phyloP scores from a whole-genome alignment of 1,284 basidiomycete genomes.

The Marasmius tenuissimus region DNA sequence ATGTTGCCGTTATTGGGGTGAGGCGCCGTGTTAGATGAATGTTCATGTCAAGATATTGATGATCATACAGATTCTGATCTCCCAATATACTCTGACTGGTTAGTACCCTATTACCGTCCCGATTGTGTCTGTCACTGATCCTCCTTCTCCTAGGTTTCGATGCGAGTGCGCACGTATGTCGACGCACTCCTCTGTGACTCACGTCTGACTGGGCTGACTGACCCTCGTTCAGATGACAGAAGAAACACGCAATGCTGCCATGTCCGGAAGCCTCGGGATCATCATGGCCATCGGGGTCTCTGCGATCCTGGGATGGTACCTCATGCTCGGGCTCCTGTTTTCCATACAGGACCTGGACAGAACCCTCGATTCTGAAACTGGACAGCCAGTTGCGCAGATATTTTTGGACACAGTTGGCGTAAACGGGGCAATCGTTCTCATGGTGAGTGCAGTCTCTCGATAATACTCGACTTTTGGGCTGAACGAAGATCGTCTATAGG shows the following conservation, averaged over 20 bases:
- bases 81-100: conserved; percentile 65
- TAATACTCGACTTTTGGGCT: background rate
- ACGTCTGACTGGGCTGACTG: background rate
- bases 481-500: conserved; percentile 28
- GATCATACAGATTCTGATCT: conserved; percentile 47
- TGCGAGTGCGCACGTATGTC: conserved; percentile 64
- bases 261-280: conserved; percentile 66
- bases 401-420: conserved; percentile 74
- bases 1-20: conserved; percentile 67
- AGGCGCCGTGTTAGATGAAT: conserved; percentile 10
- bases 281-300: conserved; percentile 77
- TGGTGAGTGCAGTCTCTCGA: conserved; percentile 39
- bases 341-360: conserved; percentile 69
- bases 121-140: background rate
- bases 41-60: background rate
- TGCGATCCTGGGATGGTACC: conserved; percentile 70
- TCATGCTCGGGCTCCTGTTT: conserved; percentile 70
- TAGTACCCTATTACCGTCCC: conserved; percentile 12
- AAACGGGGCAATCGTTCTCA: conserved; percentile 68
- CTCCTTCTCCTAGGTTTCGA: conserved; percentile 54
- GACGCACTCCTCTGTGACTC: background rate
- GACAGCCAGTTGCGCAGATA: conserved; percentile 75
- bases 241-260: conserved; percentile 74
- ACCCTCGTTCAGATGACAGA: conserved; percentile 61
- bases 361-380: conserved; percentile 53